Evolutionary conservation across 2,329 filamentous ascomycete genomes (phyloP), one percentile per base, ranked within the genome.

Genomic region (Stromatinia cepivora): DNA sequence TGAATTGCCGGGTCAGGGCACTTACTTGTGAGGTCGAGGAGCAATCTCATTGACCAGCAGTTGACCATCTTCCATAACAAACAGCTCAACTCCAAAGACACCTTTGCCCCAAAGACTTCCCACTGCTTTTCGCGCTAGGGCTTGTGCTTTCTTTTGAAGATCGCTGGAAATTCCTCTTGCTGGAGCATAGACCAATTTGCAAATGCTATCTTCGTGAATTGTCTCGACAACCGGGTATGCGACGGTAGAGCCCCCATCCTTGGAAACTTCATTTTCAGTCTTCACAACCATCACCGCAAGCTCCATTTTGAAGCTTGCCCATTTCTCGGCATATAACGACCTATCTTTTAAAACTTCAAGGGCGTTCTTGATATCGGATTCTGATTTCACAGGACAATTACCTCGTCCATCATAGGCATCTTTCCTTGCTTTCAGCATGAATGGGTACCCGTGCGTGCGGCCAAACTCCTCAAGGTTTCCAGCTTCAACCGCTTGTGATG

Each of bases 21-120:
- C 66, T 63, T 36, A 68, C 66, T 74, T 76, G 48, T 76, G 75
- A 42, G 73, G 72, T 31, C 76, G 70, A 42, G 75, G 75, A 2
- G 77, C 77, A 57, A 78, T 77, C 69, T 78, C 76, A 46, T 97
- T 97, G 75, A 36, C 31, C 75, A 97, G 85, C 2, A 97, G 84
- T 1, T 83, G 82, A 70, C 85, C 88, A 75, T 95, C 88, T 62
- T 88, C 82, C 15, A 94, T 86, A 4, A 98, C 81, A 81, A 99
- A 99, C 88, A 98, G 92, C 81, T 99, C 95, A 0, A 98, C 94
- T 0, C 94, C 95, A 80, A 97, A 99, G 45, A 97, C 92, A 72
- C 95, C 95, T 72, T 95, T 90, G 65, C 95, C 95, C 82, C 89
- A 89, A 67, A 99, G 90, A 65, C 88, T 90, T 54, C 87, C 85